Evolutionary conservation across 2,329 filamentous ascomycete species (phyloP), one percentile per base, ranked within the genome.

Genomic region (Pseudogymnoascus destructans): DNA sequence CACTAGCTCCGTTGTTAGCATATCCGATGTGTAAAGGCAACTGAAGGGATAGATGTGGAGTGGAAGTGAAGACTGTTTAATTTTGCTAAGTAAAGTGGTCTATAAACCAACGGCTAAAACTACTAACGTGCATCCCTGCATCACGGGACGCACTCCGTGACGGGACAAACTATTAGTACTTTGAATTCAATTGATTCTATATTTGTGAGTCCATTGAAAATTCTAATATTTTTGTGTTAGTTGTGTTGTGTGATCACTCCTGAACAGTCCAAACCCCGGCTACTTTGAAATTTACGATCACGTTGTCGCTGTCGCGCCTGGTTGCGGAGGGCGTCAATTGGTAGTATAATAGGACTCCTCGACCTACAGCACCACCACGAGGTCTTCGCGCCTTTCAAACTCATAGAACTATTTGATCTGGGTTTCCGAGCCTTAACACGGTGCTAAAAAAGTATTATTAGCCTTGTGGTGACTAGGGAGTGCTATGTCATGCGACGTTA

Each of bases 351-450:
- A 59, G 54, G 38, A 61, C 59, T 57, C 56, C 15, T 19, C 30
- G 10, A 32, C 3, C 30, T 32, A 32, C 30, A 32, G 30, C 30
- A 32, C 9, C 27, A 30, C 27, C 27, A 30, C 27, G 27, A 30
- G 7, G 7, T 30, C 27, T 30, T 30, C 7, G n/a, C 35, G 8
- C n/a, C 15, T 9, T 25, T 25, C 23, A 25, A 27, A 27, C 25
- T 8, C 25, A 27, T 27, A 27, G 6, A 8, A 27, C 6, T 38
- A 23, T 62, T 63, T 57, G 19, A 63, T 62, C 42, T 62, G 38
- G 62, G 55, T 61, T 63, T 63, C 57, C 52, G 19, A 63, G 59
- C 49, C 60, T 63, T 21, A 40, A 58, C 32, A 60, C 61, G 32
- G 64, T 62, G 42, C 57, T 60, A 27, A 38, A 59, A 40, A 57